Conservation (phyloP, 2,329 filamentous ascomycete genomes). For the Colletotrichum chrysophilum region DNA sequence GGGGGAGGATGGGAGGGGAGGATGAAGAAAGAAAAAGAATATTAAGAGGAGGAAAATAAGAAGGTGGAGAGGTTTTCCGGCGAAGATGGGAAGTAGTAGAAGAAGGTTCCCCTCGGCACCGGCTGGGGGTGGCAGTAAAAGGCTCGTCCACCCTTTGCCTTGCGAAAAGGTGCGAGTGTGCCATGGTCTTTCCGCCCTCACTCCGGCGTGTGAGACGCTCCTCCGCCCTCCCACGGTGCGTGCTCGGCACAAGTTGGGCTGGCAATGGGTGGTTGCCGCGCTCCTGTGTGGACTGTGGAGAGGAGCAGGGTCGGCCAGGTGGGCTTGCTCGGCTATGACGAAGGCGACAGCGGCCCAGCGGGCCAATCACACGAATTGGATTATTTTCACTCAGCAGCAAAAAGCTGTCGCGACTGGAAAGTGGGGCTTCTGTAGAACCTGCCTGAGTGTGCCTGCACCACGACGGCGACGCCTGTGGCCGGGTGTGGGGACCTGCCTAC, state of each 20-base stretch:
- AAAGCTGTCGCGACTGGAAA: slow-evolving; percentile 5
- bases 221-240: neutral
- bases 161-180: neutral
- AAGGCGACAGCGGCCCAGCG: slow-evolving; percentile 22
- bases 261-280: slow-evolving; percentile 5
- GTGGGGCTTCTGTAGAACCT: slow-evolving; percentile 2
- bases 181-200: neutral
- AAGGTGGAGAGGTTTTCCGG: slow-evolving; percentile 32
- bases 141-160: neutral
- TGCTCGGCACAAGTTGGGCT: slow-evolving; percentile 11
- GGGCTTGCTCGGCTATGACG: slow-evolving; percentile 24
- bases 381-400: slow-evolving; percentile 23
- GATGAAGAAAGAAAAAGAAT: slow-evolving; percentile 32
- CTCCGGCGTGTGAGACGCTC: neutral
- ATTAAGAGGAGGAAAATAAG: slow-evolving; percentile 15
- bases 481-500: neutral
- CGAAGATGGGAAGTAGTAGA: slow-evolving; percentile 19
- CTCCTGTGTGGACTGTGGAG: slow-evolving; percentile 14
- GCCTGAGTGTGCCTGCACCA: neutral
- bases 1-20: slow-evolving; percentile 25
- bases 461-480: neutral
- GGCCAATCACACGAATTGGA: slow-evolving; percentile 19
- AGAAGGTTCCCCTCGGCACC: neutral
- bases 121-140: slow-evolving; percentile 16
- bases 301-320: slow-evolving; percentile 13